phyloP scores from a whole-genome alignment of 345 rosid genomes.

The Abelmoschus esculentus region DNA sequence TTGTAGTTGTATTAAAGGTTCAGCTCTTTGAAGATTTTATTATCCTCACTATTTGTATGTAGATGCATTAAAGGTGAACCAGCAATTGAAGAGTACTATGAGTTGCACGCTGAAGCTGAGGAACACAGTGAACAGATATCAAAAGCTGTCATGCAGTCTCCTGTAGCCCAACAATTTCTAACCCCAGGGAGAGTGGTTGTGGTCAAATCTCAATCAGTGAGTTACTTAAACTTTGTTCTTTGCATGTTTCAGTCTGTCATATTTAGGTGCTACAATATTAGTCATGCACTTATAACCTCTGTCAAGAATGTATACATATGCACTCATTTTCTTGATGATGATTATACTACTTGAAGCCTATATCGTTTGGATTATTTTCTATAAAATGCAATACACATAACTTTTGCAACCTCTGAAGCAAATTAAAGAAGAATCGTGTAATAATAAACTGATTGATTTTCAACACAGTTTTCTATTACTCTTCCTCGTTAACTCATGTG shows the following conservation, averaged over 20 bases:
- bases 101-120: conserved; percentile 56
- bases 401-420: conserved; percentile 5
- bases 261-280: background rate
- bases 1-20: conserved; percentile 64
- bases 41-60: conserved; percentile 16
- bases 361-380: background rate
- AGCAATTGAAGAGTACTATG: conserved; percentile 82
- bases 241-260: conserved; percentile 9
- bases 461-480: background rate
- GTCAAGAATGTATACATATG: background rate
- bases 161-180: conserved; percentile 38
- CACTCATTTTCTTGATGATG: conserved; percentile 1
- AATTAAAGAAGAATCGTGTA: background rate
- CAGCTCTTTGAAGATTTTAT: conserved; percentile 3
- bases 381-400: background rate
- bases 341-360: background rate
- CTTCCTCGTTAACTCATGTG: background rate
- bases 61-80: conserved; percentile 96
- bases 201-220: conserved; percentile 72
- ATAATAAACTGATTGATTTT: background rate
- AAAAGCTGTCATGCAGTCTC: conserved; percentile 61
- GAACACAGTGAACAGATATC: conserved; percentile 36
- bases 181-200: conserved; percentile 72
- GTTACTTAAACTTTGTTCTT: conserved; percentile 20
- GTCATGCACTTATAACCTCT: background rate